Evolutionary conservation across 768 basidiomycete genomes (phyloP), one percentile per base, ranked within the genome.

Genomic region (Tricholoma hemisulphureum): DNA sequence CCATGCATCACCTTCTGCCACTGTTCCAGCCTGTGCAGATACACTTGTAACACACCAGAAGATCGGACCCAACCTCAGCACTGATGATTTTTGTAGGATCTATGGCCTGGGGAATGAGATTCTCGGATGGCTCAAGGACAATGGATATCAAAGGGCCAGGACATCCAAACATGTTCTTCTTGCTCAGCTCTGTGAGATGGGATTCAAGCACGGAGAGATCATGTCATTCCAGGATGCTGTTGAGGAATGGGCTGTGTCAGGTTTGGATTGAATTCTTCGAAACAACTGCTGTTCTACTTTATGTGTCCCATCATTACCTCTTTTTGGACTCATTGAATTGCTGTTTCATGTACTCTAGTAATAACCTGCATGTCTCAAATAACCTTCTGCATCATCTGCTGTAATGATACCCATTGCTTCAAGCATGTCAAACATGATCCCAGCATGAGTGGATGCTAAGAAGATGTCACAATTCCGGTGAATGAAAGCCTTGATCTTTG

Each of bases 401-500:
- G 67, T 71, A n/a, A 74, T 62, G 32, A 71, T 56, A 6, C 70
- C 61, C 55, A 67, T 63, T 7, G 62, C 65, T 49, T 65, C 60
- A 2, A 51, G 60, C 64, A 74, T 67, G 48, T 71, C 65, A 61
- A 55, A 69, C 23, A 71, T 50, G 37, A 72, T 63, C 0, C 62
- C 62, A 45, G 49, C 49, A 26, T 62, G 56, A 39, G 26, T 28
- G 0, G 53, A 32, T 26, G 55, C 41, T 39, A 26, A 23, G 28
- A 59, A 50, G 3, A 55, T 29, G 26, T 57, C 61, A 10, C 58
- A 29, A 48, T 75, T 59, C 1, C 67, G 54, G 4, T 61, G 63
- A 32, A 76, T 63, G 49, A 67, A 70, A 77, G 77, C 0, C 72
- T 73, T 53, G 75, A 71, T 58, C 77, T 69, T 16, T 75, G 75